Conservation (phyloP, 2,329 filamentous ascomycete genomes). For the Trichophyton simii region DNA sequence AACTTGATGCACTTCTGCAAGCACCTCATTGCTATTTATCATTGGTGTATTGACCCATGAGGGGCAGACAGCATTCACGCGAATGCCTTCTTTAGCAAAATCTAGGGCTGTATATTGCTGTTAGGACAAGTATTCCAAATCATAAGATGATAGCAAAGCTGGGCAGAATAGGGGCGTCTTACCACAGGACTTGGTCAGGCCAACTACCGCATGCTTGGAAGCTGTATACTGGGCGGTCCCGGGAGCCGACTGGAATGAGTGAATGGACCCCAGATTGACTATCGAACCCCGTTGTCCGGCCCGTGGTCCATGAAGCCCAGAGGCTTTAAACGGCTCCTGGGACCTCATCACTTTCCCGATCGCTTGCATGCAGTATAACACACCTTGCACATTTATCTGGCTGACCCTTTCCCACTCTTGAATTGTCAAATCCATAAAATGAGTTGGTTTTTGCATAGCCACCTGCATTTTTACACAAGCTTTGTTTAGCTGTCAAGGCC, state of each 20-base stretch:
- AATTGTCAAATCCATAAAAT: background rate
- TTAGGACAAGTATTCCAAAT: background rate
- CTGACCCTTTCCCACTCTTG: background rate
- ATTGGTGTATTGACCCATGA: constrained; percentile 23
- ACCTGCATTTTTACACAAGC: background rate
- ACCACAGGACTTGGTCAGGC: constrained; percentile 29
- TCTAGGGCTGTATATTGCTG: constrained; percentile 16
- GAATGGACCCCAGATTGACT: constrained; percentile 29
- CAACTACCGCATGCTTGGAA: constrained; percentile 35
- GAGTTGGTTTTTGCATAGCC: background rate
- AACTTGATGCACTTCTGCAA: constrained; percentile 8
- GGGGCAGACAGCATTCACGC: constrained; percentile 24
- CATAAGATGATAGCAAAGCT: background rate
- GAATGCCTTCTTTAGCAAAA: constrained; percentile 18
- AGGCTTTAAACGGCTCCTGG: constrained; percentile 19
- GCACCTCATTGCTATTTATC: constrained; percentile 14
- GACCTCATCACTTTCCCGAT: constrained; percentile 10
- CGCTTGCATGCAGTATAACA: background rate
- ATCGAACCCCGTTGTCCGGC: constrained; percentile 21
- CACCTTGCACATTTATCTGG: background rate
- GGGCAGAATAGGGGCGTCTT: background rate
- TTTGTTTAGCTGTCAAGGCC: no score
- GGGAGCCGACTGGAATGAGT: constrained; percentile 23
- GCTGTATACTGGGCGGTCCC: constrained; percentile 28
- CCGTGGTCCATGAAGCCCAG: constrained; percentile 21